Conservation (phyloP, 208 protist species). For the Leishmania turanica region DNA sequence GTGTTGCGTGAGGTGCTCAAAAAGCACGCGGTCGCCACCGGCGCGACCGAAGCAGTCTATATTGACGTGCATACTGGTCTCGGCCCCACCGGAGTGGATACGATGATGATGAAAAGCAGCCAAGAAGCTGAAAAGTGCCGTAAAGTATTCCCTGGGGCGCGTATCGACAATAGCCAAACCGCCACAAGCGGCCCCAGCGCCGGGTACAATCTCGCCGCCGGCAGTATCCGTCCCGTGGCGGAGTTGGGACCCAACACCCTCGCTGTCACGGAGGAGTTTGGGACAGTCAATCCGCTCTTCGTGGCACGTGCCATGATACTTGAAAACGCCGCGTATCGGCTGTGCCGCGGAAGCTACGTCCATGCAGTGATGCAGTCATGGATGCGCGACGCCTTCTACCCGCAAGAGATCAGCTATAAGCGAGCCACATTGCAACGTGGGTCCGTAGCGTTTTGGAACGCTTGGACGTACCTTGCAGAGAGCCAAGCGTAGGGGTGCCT, state of each 20-base stretch:
- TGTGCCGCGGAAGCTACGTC: slow-evolving; percentile 60
- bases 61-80: slow-evolving; percentile 80
- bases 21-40: slow-evolving; percentile 26
- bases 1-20: slow-evolving; percentile 58
- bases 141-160: slow-evolving; percentile 41
- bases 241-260: slow-evolving; percentile 57
- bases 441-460: slow-evolving; percentile 38
- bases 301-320: slow-evolving; percentile 62
- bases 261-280: slow-evolving; percentile 75
- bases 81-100: slow-evolving; percentile 67
- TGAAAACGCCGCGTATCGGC: slow-evolving; percentile 72
- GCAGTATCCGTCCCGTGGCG: slow-evolving; percentile 41
- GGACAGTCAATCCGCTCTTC: slow-evolving; percentile 62
- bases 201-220: slow-evolving; percentile 49
- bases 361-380: slow-evolving; percentile 74
- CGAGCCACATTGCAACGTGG: slow-evolving; percentile 46
- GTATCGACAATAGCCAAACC: slow-evolving; percentile 36
- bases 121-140: slow-evolving; percentile 26
- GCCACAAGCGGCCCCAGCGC: slow-evolving; percentile 37
- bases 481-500: not conserved
- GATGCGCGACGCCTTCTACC: slow-evolving; percentile 85
- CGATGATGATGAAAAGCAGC: slow-evolving; percentile 56
- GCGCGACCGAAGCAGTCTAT: slow-evolving; percentile 50
- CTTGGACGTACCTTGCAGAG: slow-evolving; percentile 17
- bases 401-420: slow-evolving; percentile 75